Evolutionary conservation across 768 basidiomycete species (phyloP).

Genomic region (Lepiota subincarnata): DNA sequence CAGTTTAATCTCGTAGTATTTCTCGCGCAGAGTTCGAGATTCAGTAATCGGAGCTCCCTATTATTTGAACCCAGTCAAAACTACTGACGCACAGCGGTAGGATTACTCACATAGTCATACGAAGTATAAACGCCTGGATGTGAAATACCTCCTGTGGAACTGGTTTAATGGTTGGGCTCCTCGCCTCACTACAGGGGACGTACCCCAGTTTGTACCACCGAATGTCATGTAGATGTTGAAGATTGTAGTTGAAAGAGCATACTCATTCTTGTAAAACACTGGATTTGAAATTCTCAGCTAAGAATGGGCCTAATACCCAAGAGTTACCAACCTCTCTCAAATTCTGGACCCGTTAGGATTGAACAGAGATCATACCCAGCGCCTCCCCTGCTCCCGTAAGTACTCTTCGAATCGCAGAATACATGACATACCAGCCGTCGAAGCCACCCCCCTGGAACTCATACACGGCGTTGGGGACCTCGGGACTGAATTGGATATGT

Average conservation of each 20-base stretch:
- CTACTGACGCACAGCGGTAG: not conserved
- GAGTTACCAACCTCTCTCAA: conserved; percentile 35
- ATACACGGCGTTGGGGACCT: conserved; percentile 36
- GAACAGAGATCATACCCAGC: conserved; percentile 31
- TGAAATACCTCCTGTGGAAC: conserved; percentile 1
- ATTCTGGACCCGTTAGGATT: conserved; percentile 34
- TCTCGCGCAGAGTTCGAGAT: conserved; percentile 48
- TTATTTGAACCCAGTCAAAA: not conserved
- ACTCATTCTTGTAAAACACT: conserved; percentile 48
- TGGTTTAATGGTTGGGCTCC: not conserved
- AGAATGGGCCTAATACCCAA: not conserved
- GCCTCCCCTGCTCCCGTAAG: conserved; percentile 33
- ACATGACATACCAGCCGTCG: conserved; percentile 37
- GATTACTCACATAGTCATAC: conserved; percentile 36
- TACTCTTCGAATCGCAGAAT: not conserved
- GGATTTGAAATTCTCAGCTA: not conserved
- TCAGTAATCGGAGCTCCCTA: conserved; percentile 49
- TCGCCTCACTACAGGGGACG: conserved; percentile 33
- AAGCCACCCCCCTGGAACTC: conserved; percentile 51
- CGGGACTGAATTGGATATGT: conserved; percentile 32
- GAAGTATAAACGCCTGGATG: conserved; percentile 38
- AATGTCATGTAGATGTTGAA: conserved; percentile 49
- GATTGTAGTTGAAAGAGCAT: conserved; percentile 43
- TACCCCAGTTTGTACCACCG: conserved; percentile 51
- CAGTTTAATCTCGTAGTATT: conserved; percentile 50